Conservation (phyloP, 495 filamentous ascomycete species). For the Neurospora sp. region DNA sequence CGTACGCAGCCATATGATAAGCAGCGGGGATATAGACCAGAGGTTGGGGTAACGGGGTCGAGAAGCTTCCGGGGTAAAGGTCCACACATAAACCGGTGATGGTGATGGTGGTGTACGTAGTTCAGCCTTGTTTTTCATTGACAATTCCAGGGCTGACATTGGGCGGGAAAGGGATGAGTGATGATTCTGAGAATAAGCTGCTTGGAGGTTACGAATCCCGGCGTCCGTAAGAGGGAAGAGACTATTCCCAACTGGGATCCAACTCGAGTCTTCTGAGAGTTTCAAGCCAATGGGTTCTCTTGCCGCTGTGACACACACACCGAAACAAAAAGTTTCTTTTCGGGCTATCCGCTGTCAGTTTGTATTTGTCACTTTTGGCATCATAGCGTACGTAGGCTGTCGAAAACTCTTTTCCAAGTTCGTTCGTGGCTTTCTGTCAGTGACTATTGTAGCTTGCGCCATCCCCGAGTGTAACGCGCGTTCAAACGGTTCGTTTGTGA, state of each 20-base stretch:
- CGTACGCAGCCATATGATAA: not conserved
- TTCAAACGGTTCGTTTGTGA: not conserved
- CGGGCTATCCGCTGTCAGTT: not conserved
- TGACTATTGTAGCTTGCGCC: not conserved
- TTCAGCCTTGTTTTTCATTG: not conserved
- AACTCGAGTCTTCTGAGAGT: not conserved
- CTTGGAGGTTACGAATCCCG: not conserved
- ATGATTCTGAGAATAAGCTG: not conserved
- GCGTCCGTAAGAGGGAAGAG: not conserved
- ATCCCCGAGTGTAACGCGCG: not conserved
- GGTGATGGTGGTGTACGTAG: not conserved
- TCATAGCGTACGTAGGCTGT: not conserved
- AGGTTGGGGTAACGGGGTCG: not conserved
- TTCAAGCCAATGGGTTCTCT: not conserved
- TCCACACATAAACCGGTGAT: not conserved
- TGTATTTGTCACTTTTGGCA: not conserved
- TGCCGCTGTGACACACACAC: not conserved
- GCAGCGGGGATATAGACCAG: not conserved
- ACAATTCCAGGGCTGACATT: not conserved
- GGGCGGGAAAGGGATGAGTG: not conserved
- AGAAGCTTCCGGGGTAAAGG: not conserved
- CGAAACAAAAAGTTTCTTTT: not conserved
- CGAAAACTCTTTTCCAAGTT: not conserved
- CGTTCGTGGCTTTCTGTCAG: not conserved
- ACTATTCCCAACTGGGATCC: not conserved